Percentiles rank a stretch among this genome's conserved stretches.
phyloP scores from a whole-genome alignment of 2,329 filamentous ascomycete genomes.

The Phoma sp. region DNA sequence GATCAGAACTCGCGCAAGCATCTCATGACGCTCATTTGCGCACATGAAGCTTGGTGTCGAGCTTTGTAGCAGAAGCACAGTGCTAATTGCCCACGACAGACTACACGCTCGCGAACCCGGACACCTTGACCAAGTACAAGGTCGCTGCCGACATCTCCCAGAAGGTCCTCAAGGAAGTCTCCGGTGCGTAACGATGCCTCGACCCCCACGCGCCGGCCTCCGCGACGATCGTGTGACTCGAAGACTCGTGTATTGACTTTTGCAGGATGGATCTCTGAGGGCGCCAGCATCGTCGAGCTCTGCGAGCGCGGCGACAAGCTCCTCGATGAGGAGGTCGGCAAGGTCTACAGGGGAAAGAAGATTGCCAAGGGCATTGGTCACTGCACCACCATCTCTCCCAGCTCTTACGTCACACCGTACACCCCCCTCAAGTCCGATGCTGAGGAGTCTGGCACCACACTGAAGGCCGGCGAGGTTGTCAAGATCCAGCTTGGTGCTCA shows the following conservation, averaged over 20 bases:
- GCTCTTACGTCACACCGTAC: slow-evolving; percentile 94
- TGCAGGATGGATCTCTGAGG: slow-evolving; percentile 74
- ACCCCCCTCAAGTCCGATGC: slow-evolving; percentile 88
- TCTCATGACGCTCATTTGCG: neutral
- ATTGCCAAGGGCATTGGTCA: slow-evolving; percentile 92
- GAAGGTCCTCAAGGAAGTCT: slow-evolving; percentile 89
- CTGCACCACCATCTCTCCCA: slow-evolving; percentile 93
- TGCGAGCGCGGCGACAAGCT: slow-evolving; percentile 97
- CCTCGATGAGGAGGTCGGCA: slow-evolving; percentile 88
- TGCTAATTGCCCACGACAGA: slow-evolving; percentile 61
- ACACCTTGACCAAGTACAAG: slow-evolving; percentile 99
- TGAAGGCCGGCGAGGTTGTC: slow-evolving; percentile 86
- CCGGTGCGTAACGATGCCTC: slow-evolving; percentile 53
- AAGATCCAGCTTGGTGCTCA: slow-evolving; percentile 99
- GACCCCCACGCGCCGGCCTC: slow-evolving; percentile 10
- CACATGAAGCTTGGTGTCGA: slow-evolving; percentile 17
- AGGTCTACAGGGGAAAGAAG: slow-evolving; percentile 99
- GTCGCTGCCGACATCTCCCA: slow-evolving; percentile 93
- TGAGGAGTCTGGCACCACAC: slow-evolving; percentile 78
- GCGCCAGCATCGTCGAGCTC: slow-evolving; percentile 90
- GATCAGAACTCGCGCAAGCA: slow-evolving; percentile 1
- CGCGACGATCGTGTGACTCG: slow-evolving; percentile 16
- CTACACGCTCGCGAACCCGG: slow-evolving; percentile 88
- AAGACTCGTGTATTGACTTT: slow-evolving; percentile 35
- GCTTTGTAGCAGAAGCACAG: slow-evolving; percentile 28